Base-by-base conservation (phyloP, 2,329 filamentous ascomycete species). In the Colletotrichum sp. region DNA sequence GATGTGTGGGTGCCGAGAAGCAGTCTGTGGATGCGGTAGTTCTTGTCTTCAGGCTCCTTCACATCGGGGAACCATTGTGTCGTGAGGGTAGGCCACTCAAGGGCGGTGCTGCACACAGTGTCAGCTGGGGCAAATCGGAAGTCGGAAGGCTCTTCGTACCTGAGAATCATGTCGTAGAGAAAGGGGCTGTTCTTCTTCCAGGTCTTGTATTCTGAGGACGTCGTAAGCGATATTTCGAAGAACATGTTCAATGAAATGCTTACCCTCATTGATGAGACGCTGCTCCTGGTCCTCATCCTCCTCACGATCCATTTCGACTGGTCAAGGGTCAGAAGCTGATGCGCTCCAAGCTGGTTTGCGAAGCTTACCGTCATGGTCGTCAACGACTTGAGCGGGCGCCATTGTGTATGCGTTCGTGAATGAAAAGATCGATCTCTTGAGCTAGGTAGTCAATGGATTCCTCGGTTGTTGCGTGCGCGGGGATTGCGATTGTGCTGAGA, bases 111-210 rank as follows among this genome's bases (percentile, higher is more conserved):
- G 64, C 38, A 68, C 34, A 18, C 13, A 32, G 28, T 81, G 38
- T 52, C 21, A 71, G 26, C 21, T 16, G 18, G 13, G 24, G 9
- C 18, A 30, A 26, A 4, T 9, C 14, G 24, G 66, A 12, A n/a
- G 30, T 12, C 4, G 70, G 78, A 5, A 12, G 61, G 30, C 24
- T 18, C 10, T 30, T n/a, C 36, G 78, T 85, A 93, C 92, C 93
- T 96, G 78, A 98, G 90, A 78, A 99, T 97, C 92, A 98, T 95
- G 84, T 99, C 97, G 85, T 99, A 99, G 80, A 99, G 94, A 83
- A 98, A 98, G 5, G 97, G 96, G 78, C 95, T 95, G 86, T 99
- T 99, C 89, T 99, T 99, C 90, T 99, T 99, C 97, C 97, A 99
- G 79, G 96, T 98, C 85, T 99, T 99, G 91, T 99, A 99, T 85